These are phyloP conservation scores for Isabelozyma rhagii DNA, from an alignment of 805 yeast genomes.

Conservation along the genomic window DNA sequence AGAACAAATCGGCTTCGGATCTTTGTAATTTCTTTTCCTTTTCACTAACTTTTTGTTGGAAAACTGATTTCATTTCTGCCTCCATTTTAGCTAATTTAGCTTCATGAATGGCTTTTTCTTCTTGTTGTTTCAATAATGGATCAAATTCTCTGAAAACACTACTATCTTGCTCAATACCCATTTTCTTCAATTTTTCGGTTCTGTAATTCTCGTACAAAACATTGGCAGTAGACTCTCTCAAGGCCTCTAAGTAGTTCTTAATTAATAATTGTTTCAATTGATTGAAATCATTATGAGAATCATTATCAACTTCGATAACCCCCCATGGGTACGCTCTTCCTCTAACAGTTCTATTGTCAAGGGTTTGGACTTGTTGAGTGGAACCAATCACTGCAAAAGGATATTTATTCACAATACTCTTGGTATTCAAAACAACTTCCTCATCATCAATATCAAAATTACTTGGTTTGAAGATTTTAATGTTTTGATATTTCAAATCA, in stretches of 20 bases:
- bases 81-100: constrained; percentile 93
- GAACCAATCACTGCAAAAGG: constrained; percentile 97
- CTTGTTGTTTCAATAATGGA: constrained; percentile 88
- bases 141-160: constrained; percentile 92
- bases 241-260: constrained; percentile 89
- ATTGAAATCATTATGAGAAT: constrained; percentile 88
- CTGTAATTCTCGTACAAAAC: constrained; percentile 85
- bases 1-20: constrained; percentile 93
- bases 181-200: constrained; percentile 67
- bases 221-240: constrained; percentile 79
- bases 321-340: constrained; percentile 99
- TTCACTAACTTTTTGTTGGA: constrained; percentile 93
- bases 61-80: constrained; percentile 92
- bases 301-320: constrained; percentile 90
- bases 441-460: constrained; percentile 80
- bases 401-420: constrained; percentile 62
- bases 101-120: constrained; percentile 89
- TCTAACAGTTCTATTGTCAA: constrained; percentile 78
- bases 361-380: constrained; percentile 60
- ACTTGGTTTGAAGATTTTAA: constrained; percentile 72
- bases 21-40: constrained; percentile 96
- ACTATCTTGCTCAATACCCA: constrained; percentile 92
- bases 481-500: constrained; percentile 72
- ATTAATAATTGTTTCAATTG: constrained; percentile 84
- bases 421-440: constrained; percentile 66